Percentiles rank a stretch among this genome's conserved stretches.
phyloP scores from a whole-genome alignment of 2,329 filamentous ascomycete species.

The Fusarium sp. region DNA sequence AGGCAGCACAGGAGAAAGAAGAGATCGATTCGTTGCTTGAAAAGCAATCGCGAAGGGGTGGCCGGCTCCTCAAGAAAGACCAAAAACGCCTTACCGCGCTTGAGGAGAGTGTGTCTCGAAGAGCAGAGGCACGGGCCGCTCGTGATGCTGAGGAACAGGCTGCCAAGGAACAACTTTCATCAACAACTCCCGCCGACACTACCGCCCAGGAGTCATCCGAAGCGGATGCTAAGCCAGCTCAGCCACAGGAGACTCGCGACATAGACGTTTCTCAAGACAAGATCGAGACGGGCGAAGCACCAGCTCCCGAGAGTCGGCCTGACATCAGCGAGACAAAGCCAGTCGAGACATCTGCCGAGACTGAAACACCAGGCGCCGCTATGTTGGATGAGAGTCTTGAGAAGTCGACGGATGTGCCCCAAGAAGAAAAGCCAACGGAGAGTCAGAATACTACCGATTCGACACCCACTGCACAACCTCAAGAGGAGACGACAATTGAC shows the following conservation, averaged over 20 bases:
- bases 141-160: conserved; percentile 36
- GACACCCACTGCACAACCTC: neutral
- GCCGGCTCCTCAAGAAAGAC: conserved; percentile 42
- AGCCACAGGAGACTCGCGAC: conserved; percentile 4
- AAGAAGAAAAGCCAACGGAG: neutral
- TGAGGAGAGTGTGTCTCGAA: conserved; percentile 38
- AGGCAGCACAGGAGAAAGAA: conserved; percentile 42
- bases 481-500: conserved; percentile 21
- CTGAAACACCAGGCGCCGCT: neutral
- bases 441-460: neutral
- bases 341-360: neutral
- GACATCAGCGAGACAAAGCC: neutral
- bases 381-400: conserved; percentile 2
- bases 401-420: neutral
- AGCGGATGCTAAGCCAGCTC: neutral
- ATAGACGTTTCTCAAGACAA: neutral
- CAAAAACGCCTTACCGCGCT: conserved; percentile 31
- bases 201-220: neutral
- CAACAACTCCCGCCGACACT: neutral
- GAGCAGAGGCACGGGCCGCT: conserved; percentile 45
- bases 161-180: conserved; percentile 19
- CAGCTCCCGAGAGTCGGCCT: neutral
- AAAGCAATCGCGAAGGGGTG: conserved; percentile 50
- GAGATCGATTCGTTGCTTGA: conserved; percentile 54
- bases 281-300: neutral